phyloP scores from a whole-genome alignment of 495 filamentous ascomycete species.

The Hypoxylon intermedium region DNA sequence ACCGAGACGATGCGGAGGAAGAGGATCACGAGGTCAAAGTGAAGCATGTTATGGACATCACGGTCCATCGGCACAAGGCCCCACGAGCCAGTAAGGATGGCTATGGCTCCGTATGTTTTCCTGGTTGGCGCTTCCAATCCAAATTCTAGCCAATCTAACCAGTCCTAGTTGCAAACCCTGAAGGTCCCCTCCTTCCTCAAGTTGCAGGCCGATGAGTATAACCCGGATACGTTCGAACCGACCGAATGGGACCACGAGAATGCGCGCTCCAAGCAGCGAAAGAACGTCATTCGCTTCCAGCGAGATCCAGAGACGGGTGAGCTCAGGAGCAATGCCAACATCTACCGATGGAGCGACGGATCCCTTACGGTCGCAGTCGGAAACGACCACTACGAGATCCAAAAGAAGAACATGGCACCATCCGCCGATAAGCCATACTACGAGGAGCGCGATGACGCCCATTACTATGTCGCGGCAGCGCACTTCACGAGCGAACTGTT shows the following conservation, averaged over 20 bases:
- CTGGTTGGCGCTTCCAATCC: too few relatives aligned
- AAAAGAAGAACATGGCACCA: slow-evolving; percentile 77
- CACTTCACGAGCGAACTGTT: slow-evolving; percentile 72
- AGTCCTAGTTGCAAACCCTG: slow-evolving; percentile 73
- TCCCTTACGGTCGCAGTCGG: slow-evolving; percentile 78
- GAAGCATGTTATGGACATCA: slow-evolving; percentile 64
- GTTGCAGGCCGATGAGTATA: slow-evolving; percentile 76
- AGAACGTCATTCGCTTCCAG: slow-evolving; percentile 50
- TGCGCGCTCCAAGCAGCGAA: slow-evolving; percentile 46
- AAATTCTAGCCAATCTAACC: too few relatives aligned
- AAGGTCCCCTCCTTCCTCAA: slow-evolving; percentile 81
- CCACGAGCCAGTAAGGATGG: slow-evolving; percentile 73
- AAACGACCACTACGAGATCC: slow-evolving; percentile 78
- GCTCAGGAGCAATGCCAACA: slow-evolving; percentile 76
- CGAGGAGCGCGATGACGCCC: slow-evolving; percentile 71
- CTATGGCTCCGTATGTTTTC: slow-evolving; percentile 62
- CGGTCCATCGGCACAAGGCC: slow-evolving; percentile 67
- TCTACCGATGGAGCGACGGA: slow-evolving; percentile 85
- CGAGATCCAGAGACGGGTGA: slow-evolving; percentile 52
- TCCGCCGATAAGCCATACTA: slow-evolving; percentile 65
- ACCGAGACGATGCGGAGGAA: slow-evolving; percentile 48
- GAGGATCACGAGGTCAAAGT: slow-evolving; percentile 59
- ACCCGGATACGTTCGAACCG: slow-evolving; percentile 69
- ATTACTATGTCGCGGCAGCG: slow-evolving; percentile 82
- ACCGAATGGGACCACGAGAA: slow-evolving; percentile 57